phyloP scores from a whole-genome alignment of 179 eudicot species.

The Pouteria campechiana region DNA sequence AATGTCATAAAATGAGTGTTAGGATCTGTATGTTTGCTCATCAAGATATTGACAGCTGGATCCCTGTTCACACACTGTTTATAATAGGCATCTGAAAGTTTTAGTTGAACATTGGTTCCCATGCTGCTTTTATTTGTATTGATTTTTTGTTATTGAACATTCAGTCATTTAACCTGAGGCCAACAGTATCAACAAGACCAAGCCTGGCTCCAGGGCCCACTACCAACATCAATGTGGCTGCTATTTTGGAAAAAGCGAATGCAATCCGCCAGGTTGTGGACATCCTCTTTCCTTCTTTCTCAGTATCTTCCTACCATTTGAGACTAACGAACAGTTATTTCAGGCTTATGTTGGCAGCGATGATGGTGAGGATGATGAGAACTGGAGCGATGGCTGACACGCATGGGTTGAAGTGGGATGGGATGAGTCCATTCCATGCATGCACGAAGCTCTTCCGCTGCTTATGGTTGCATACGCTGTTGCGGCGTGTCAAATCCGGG shows the following conservation, averaged over 20 bases:
- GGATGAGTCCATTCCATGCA: no score
- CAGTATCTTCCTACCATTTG: background rate
- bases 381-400: slow-evolving; percentile 97
- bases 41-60: no score
- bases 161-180: slow-evolving; percentile 78
- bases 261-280: slow-evolving; percentile 76
- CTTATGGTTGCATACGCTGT: no score
- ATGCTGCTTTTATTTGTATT: background rate
- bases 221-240: slow-evolving; percentile 43
- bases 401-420: no score
- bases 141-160: no score
- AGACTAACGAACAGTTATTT: background rate
- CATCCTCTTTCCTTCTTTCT: background rate
- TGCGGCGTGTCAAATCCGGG: no score
- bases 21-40: no score
- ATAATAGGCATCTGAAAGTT: no score
- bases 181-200: slow-evolving; percentile 33
- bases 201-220: slow-evolving; percentile 19
- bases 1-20: no score
- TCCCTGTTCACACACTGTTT: no score
- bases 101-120: no score
- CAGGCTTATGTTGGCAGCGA: slow-evolving; percentile 93
- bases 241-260: slow-evolving; percentile 77
- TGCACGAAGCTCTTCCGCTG: no score
- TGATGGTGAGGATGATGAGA: slow-evolving; percentile 67